Base-by-base conservation (phyloP, 139 green algal genomes). In the Coelastrella sp. region DNA sequence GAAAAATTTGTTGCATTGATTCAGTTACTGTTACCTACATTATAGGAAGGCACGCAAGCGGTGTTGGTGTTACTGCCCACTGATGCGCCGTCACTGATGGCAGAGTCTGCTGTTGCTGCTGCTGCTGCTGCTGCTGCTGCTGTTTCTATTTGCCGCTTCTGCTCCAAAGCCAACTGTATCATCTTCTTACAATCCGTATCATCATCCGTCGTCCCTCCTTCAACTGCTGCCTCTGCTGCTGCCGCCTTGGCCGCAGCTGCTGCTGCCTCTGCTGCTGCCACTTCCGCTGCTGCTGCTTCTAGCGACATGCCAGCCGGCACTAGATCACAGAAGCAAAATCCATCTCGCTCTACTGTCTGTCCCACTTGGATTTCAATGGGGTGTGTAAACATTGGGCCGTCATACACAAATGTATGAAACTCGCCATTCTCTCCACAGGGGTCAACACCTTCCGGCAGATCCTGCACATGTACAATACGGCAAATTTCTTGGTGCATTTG, bases 321-420 rank as follows among this genome's bases (percentile, higher is more conserved):
- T 17, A 91, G 32, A 59, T 91, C 87, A 61, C 80, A 81, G 22
- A 91, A 92, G 74, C 92, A 86, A 58, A 92, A 92, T 22, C 89
- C 80, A 58, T 89, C 89, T 65, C 80, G 19, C 65, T 92, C 66
- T 14, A 92, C 23, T 3, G 86, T 75, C n/a, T 75, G 14, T 5
- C 89, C 89, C 4, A 83, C n/a, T 3, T 47, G 23, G 5, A 92
- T 74, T 19, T 82, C 65, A 8, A 92, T 20, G 11, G 61, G 57
- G 22, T 64, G 5, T 6, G 7, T 4, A 64, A 92, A 92, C 68
- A 92, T 90, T 7, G 89, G 89, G 22, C 80, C 89, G 5, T 73
- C 80, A 83, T 73, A 66, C 4, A 89, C 89, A 92, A 92, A 92
- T 8, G 66, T 92, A 58, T 92, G 89, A 54, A 92, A 92, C 73